Conservation (phyloP, 169 alveolate species). For the Plasmodium billcollinsi region DNA sequence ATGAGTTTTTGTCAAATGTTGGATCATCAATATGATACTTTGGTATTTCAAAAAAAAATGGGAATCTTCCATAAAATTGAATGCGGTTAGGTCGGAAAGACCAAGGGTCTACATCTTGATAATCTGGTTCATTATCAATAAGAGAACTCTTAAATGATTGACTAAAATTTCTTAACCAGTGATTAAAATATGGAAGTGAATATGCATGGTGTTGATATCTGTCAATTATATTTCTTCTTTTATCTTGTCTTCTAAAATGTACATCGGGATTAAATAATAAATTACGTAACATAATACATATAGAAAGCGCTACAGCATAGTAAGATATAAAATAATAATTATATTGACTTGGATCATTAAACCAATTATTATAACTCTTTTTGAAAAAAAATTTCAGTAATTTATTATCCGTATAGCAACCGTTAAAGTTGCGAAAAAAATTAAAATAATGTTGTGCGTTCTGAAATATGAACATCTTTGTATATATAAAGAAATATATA, state of each 20-base stretch:
- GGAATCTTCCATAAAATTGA: slow-evolving; percentile 85
- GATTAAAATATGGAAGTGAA: slow-evolving; percentile 85
- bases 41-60: slow-evolving; percentile 84
- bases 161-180: slow-evolving; percentile 80
- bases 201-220: slow-evolving; percentile 84
- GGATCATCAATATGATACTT: slow-evolving; percentile 84
- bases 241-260: slow-evolving; percentile 78
- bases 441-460: slow-evolving; percentile 74
- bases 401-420: slow-evolving; percentile 83
- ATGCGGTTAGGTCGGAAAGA: slow-evolving; percentile 82
- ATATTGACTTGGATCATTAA: slow-evolving; percentile 87
- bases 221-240: slow-evolving; percentile 79
- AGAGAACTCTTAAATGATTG: slow-evolving; percentile 81
- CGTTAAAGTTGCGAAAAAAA: slow-evolving; percentile 73
- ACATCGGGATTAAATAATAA: slow-evolving; percentile 75
- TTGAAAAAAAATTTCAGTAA: slow-evolving; percentile 84
- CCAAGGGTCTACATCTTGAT: slow-evolving; percentile 79
- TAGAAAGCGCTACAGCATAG: slow-evolving; percentile 69
- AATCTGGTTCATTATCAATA: slow-evolving; percentile 88
- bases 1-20: slow-evolving; percentile 80
- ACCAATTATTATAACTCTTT: slow-evolving; percentile 85
- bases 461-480: slow-evolving; percentile 66
- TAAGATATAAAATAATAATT: slow-evolving; percentile 82
- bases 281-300: slow-evolving; percentile 42
- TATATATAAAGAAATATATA: too few species aligned